Conservation (phyloP, 495 filamentous ascomycete species). For the Ramalina intermedia region DNA sequence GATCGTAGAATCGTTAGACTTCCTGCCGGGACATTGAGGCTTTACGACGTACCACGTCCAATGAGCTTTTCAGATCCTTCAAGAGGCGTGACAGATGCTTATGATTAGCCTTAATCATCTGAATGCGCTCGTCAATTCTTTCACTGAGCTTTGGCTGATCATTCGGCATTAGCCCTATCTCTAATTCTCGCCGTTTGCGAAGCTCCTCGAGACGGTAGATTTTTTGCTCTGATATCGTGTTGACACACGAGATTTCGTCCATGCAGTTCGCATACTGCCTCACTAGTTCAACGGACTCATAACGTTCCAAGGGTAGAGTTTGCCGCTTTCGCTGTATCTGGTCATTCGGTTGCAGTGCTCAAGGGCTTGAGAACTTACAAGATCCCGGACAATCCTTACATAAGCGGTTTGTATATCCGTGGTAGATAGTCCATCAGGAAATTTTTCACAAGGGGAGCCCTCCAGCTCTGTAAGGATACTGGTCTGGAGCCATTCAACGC, state of each 20-base stretch:
- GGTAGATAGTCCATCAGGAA: too few relatives aligned
- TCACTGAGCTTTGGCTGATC: neutral
- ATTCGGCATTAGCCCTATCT: neutral
- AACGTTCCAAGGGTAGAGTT: neutral
- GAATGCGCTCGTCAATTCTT: neutral
- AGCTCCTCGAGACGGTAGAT: constrained; percentile 1
- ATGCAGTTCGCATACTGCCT: neutral
- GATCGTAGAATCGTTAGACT: neutral
- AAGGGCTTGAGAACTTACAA: neutral
- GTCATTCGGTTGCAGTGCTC: neutral
- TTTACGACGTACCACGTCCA: constrained; percentile 1
- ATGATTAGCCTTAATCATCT: neutral
- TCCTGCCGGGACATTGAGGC: neutral
- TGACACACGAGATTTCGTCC: constrained; percentile 6
- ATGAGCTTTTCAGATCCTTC: constrained; percentile 4
- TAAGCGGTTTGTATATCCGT: neutral
- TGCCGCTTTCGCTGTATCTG: neutral
- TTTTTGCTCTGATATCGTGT: constrained; percentile 4
- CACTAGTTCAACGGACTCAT: neutral
- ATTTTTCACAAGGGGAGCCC: neutral
- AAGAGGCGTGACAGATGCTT: neutral
- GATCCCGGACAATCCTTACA: neutral
- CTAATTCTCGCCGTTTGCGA: neutral
- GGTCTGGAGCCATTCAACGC: neutral
- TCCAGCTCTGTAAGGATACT: neutral